phyloP scores from a whole-genome alignment of 129 eudicot species.

The Gnaphalium uliginosum region DNA sequence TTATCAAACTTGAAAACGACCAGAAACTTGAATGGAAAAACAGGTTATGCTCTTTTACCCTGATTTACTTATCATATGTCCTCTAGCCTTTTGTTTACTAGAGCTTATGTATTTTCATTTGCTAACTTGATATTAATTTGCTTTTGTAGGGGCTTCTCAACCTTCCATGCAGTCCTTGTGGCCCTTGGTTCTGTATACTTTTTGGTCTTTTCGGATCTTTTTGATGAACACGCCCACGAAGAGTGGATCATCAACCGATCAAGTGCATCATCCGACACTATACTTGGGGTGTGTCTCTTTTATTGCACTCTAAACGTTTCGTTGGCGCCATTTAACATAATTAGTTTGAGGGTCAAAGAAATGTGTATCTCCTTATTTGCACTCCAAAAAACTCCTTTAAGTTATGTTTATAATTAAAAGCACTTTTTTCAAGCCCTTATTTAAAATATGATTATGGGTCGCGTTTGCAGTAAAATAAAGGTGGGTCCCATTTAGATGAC shows the following conservation, averaged over 20 bases:
- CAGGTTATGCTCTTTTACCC: conserved; percentile 38
- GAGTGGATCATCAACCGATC: conserved; percentile 47
- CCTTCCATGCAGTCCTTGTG: conserved; percentile 72
- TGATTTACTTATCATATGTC: not conserved
- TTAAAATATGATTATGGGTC: not conserved
- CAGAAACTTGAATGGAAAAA: conserved; percentile 84
- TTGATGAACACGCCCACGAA: conserved; percentile 36
- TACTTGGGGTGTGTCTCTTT: conserved; percentile 55
- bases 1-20: conserved; percentile 45
- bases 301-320: not conserved
- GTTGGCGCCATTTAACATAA: not conserved
- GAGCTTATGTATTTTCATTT: conserved; percentile 9
- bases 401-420: no score
- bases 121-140: conserved; percentile 15
- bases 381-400: not conserved
- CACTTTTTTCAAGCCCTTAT: no score
- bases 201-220: conserved; percentile 54
- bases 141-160: conserved; percentile 66
- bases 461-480: not conserved
- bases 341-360: not conserved
- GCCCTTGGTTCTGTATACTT: conserved; percentile 63
- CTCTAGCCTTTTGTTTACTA: not conserved
- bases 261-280: conserved; percentile 47
- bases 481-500: not conserved
- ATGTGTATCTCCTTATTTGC: not conserved